Conservation (phyloP, 768 basidiomycete genomes). For the Hypsizygus marmoreus region DNA sequence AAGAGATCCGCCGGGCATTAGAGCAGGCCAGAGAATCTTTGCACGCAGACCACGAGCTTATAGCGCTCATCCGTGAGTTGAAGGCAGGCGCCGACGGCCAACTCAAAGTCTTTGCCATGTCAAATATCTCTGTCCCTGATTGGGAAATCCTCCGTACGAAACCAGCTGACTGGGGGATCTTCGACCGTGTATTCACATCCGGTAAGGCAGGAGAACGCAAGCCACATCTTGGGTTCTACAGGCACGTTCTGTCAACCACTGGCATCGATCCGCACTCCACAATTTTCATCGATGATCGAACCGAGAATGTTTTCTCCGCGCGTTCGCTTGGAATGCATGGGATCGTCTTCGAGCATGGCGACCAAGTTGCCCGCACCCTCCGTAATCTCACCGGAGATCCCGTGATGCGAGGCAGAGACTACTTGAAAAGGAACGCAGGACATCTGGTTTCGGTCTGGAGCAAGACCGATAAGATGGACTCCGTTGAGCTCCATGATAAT, state of each 20-base stretch:
- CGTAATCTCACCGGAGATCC: slow-evolving; percentile 52
- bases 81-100: slow-evolving; percentile 34
- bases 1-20: slow-evolving; percentile 47
- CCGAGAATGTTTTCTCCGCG: slow-evolving; percentile 59
- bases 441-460: slow-evolving; percentile 47
- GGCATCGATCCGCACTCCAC: slow-evolving; percentile 45
- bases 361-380: slow-evolving; percentile 44
- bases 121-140: slow-evolving; percentile 59
- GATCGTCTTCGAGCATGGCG: slow-evolving; percentile 48
- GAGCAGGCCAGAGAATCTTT: slow-evolving; percentile 50
- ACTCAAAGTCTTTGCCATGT: slow-evolving; percentile 55
- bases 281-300: slow-evolving; percentile 62
- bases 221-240: slow-evolving; percentile 55
- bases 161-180: slow-evolving; percentile 49
- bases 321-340: slow-evolving; percentile 58
- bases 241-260: slow-evolving; percentile 45
- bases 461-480: slow-evolving; percentile 25
- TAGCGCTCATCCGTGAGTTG: slow-evolving; percentile 47
- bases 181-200: slow-evolving; percentile 56
- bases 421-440: slow-evolving; percentile 40
- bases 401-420: slow-evolving; percentile 40
- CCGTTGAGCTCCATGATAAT: slow-evolving; percentile 48
- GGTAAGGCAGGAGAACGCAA: slow-evolving; percentile 55
- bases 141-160: slow-evolving; percentile 47
- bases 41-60: slow-evolving; percentile 43